Percentiles rank a stretch among this genome's conserved stretches.
Conservation (phyloP, 768 basidiomycete species). For the Pleurotus sapidus region DNA sequence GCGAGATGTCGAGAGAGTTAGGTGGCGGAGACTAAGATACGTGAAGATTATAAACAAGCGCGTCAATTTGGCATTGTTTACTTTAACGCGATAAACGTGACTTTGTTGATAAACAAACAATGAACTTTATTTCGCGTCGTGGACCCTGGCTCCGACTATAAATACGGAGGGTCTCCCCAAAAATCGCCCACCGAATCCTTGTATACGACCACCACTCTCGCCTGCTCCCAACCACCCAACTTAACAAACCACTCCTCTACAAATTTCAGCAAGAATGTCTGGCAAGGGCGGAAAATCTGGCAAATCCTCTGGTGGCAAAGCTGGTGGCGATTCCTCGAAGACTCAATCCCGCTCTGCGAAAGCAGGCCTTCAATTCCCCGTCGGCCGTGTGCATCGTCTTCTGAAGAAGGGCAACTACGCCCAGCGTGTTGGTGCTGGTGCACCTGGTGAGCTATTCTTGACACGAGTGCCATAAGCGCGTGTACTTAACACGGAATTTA, state of each 20-base stretch:
- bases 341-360: constrained; percentile 71
- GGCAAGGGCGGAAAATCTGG: constrained; percentile 28
- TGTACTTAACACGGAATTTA: constrained; percentile 19
- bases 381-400: constrained; percentile 90
- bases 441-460: constrained; percentile 53
- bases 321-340: constrained; percentile 43
- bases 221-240: constrained; percentile 8
- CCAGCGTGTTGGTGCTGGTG: constrained; percentile 86
- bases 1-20: constrained; percentile 14
- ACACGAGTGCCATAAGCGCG: too few species aligned
- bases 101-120: constrained; percentile 23
- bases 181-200: constrained; percentile 3
- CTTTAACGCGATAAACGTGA: constrained; percentile 34
- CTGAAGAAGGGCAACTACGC: constrained; percentile 88
- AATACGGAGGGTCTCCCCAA: constrained; percentile 15
- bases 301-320: constrained; percentile 43
- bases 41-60: constrained; percentile 39
- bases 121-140: not conserved
- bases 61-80: constrained; percentile 48
- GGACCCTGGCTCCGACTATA: constrained; percentile 17
- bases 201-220: constrained; percentile 10
- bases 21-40: constrained; percentile 32
- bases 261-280: constrained; percentile 25
- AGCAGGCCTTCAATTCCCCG: constrained; percentile 81
- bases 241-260: not conserved